Evolutionary conservation across 2,329 filamentous ascomycete species (phyloP), one percentile per base, ranked within the genome.

Genomic region (Fusarium domesticum): DNA sequence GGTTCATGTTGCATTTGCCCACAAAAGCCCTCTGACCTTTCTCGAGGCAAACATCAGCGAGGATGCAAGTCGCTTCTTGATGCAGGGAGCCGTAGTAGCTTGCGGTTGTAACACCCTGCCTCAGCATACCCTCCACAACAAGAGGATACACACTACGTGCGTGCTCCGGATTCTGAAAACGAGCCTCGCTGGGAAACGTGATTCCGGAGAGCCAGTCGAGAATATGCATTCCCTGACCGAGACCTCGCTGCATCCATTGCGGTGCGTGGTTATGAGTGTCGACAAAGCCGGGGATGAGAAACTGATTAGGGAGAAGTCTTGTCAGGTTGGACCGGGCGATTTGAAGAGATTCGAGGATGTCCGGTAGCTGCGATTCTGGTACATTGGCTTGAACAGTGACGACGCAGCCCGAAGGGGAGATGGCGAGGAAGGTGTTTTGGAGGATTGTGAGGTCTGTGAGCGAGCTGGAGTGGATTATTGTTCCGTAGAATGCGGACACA

Each of bases 221-320:
- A 47, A 79, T 76, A 50, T 77, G 70, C 61, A 75, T 65, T 45
- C 75, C 68, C 54, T 76, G 72, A 10, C 72, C 71, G 8, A 76
- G 64, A 18, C 75, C 72, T 17, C 72, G 66, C 62, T 71, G 69
- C 17, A 70, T 64, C 70, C 71, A 76, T 53, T 78, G 74, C 30
- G 82, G 82, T 1, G 83, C 83, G 57, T 87, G 83, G 53, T 83
- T 83, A 64, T 86, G 83, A 1, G 81, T 85, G 65, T 86, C 83
- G 41, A 86, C 68, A 54, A 83, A 77, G 34, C 79, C 78, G 0
- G 80, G 80, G 44, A 81, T 73, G 37, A 83, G 62, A 54, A 83
- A 80, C 35, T 78, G 64, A 31, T 70, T 70, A 6, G 59, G 64
- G 2, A 53, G 37, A 3, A 78, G 65, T 11, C 42, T 39, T 2